A percentile compares a stretch with the other conserved stretches of the same genome.
Conservation (phyloP, 2,329 filamentous ascomycete species). For the Penicillium sp. region DNA sequence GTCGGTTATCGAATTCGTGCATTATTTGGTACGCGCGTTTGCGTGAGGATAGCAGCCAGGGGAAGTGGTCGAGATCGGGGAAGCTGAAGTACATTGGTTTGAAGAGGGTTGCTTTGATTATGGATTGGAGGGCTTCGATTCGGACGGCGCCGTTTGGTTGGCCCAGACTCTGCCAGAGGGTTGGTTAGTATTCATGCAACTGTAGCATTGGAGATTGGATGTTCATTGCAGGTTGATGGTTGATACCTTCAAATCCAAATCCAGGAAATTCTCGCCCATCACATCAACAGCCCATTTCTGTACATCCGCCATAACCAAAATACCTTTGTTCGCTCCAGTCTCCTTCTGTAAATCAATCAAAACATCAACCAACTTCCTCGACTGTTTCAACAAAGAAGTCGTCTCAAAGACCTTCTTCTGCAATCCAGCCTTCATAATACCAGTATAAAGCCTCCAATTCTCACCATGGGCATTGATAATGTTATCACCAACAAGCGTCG, state of each 20-base stretch:
- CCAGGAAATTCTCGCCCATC: conserved; percentile 29
- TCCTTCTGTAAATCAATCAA: conserved; percentile 23
- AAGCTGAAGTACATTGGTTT: conserved; percentile 31
- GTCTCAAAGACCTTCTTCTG: conserved; percentile 32
- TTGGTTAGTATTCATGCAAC: not conserved
- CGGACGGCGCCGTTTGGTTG: conserved; percentile 20
- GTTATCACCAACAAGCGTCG: conserved; percentile 42
- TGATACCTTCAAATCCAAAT: conserved; percentile 28
- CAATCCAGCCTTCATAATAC: conserved; percentile 40
- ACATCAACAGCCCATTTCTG: conserved; percentile 31
- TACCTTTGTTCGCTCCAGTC: conserved; percentile 1
- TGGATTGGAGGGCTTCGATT: conserved; percentile 26
- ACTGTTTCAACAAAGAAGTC: conserved; percentile 24
- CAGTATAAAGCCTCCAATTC: conserved; percentile 38
- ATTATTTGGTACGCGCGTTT: conserved; percentile 24
- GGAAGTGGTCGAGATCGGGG: conserved; percentile 27
- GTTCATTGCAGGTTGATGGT: not conserved
- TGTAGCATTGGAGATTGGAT: not conserved
- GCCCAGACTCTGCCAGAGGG: conserved; percentile 19
- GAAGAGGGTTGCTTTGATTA: conserved; percentile 30
- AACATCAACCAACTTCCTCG: conserved; percentile 24
- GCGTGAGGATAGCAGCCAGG: conserved; percentile 22
- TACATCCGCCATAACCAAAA: conserved; percentile 25
- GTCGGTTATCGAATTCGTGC: conserved; percentile 27
- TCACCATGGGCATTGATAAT: conserved; percentile 40